Evolutionary conservation across 768 basidiomycete genomes (phyloP).

Genomic region (Brasilioporus rufonigricans): DNA sequence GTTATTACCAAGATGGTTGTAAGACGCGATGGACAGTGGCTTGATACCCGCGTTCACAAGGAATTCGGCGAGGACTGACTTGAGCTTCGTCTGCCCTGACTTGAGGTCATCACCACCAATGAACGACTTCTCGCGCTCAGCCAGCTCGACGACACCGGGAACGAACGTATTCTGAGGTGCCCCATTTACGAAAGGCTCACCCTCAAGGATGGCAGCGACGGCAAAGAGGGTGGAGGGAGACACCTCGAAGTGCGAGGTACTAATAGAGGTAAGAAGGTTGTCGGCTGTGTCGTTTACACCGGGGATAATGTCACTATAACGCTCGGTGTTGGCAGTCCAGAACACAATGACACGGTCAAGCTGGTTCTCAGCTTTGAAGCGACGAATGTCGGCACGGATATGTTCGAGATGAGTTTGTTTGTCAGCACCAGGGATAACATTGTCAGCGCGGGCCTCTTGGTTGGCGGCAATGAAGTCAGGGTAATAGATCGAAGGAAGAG

Average conservation of each 20-base stretch:
- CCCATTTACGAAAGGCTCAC: conserved; percentile 93
- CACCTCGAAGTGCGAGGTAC: conserved; percentile 86
- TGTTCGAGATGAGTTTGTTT: conserved; percentile 92
- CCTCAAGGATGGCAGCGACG: conserved; percentile 92
- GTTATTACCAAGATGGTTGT: conserved; percentile 99
- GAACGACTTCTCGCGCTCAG: conserved; percentile 85
- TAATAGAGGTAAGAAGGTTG: conserved; percentile 79
- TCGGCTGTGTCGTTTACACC: conserved; percentile 96
- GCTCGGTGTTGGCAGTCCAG: conserved; percentile 99
- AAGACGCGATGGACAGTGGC: conserved; percentile 93
- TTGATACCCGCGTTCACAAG: conserved; percentile 98
- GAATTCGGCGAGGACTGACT: conserved; percentile 96
- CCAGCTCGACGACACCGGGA: conserved; percentile 89
- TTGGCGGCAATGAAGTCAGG: conserved; percentile 98
- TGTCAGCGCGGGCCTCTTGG: conserved; percentile 95
- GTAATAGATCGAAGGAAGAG: conserved; percentile 94
- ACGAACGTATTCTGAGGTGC: conserved; percentile 99
- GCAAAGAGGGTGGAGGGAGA: conserved; percentile 96
- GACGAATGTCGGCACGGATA: conserved; percentile 89
- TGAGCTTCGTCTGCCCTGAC: conserved; percentile 96
- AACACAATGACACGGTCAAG: conserved; percentile 92
- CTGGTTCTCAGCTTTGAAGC: conserved; percentile 79
- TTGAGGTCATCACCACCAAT: conserved; percentile 98
- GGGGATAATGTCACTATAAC: conserved; percentile 91
- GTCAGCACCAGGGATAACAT: conserved; percentile 79